Evolutionary conservation across 2,329 filamentous ascomycete genomes (phyloP), one percentile per base, ranked within the genome.

Genomic region (Fusarium chlamydosporum): DNA sequence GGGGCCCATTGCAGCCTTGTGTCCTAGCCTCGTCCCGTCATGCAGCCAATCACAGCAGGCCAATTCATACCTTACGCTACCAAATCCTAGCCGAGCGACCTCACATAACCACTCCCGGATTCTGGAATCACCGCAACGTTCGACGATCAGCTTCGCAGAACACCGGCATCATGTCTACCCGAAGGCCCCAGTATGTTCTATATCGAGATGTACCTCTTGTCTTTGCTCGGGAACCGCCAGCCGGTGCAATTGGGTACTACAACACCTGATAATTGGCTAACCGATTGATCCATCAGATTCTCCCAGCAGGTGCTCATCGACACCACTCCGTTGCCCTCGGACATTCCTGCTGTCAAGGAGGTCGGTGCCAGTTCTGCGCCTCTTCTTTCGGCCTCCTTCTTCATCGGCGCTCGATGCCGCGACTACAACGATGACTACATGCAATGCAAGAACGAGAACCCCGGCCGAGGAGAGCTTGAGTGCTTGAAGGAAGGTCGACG

Each of bases 341-440:
- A 91, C 77, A 94, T 99, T 81, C 96, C 96, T 76, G 90, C 93
- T 79, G 96, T 99, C 80, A 88, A 92, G 81, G 96, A 99, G 84
- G 89, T 99, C 73, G 96, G 96, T 77, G 89, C 93, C 77, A 97
- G 91, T 77, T 98, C 95, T 60, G 96, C 94, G 38, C 96, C 96
- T 56, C 88, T 99, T 43, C 85, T 97, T 63, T 97, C 93, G 71
- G 96, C 96, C 33, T 90, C 93, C 53, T 99, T 92, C 87, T 99
- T 98, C 82, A 99, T 99, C 79, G 96, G 96, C 69, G 94, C 94
- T 72, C 91, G 95, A 78, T 99, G 96, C 90, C 91, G 88, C 80
- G 86, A 92, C 67, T 99, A 94, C 87, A 98, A 98, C 82, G 96
- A 99, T 85, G 96, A 99, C 83, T 99, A 92, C 84, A 99, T 99